Percentiles rank a stretch among this genome's conserved stretches.
These are phyloP conservation scores for Dioszegia crocea DNA, from an alignment of 768 basidiomycete species.

Conservation along the genomic window DNA sequence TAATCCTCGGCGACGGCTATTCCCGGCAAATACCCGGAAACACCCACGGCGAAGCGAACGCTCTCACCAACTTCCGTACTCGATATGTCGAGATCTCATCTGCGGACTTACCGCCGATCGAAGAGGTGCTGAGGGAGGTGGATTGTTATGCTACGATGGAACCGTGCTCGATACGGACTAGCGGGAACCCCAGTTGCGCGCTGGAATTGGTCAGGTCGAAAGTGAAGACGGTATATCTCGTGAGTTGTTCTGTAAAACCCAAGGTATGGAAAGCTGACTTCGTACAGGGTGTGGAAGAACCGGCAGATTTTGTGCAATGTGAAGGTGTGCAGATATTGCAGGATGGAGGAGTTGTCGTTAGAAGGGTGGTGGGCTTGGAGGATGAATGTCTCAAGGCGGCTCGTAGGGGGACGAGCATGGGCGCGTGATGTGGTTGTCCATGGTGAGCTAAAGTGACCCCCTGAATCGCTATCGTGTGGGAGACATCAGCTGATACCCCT, in stretches of 20 bases:
- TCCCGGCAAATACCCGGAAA: slow-evolving; percentile 87
- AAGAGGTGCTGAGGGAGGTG: slow-evolving; percentile 58
- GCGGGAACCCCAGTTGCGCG: slow-evolving; percentile 79
- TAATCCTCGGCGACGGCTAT: slow-evolving; percentile 72
- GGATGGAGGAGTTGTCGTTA: slow-evolving; percentile 47
- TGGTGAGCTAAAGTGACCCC: too few relatives aligned
- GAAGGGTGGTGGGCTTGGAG: slow-evolving; percentile 58
- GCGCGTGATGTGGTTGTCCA: too few relatives aligned
- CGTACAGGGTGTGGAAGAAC: slow-evolving; percentile 70
- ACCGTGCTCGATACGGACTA: slow-evolving; percentile 85
- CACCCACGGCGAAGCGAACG: slow-evolving; percentile 96
- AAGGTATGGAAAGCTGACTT: background rate
- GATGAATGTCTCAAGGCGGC: slow-evolving; percentile 76
- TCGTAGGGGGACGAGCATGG: slow-evolving; percentile 53
- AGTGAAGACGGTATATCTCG: slow-evolving; percentile 71
- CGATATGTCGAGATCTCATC: slow-evolving; percentile 42
- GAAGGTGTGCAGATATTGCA: slow-evolving; percentile 66
- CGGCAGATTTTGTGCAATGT: slow-evolving; percentile 88
- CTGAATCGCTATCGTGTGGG: too few relatives aligned
- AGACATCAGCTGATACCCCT: too few relatives aligned
- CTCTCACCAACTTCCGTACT: slow-evolving; percentile 65
- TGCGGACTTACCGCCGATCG: slow-evolving; percentile 40
- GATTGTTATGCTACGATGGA: slow-evolving; percentile 95
- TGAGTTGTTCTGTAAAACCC: slow-evolving; percentile 20
- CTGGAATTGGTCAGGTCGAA: slow-evolving; percentile 69